These are phyloP conservation scores for Saccharomyces hybrid DNA, from an alignment of 1,139 yeast genomes.

Conservation along the genomic window DNA sequence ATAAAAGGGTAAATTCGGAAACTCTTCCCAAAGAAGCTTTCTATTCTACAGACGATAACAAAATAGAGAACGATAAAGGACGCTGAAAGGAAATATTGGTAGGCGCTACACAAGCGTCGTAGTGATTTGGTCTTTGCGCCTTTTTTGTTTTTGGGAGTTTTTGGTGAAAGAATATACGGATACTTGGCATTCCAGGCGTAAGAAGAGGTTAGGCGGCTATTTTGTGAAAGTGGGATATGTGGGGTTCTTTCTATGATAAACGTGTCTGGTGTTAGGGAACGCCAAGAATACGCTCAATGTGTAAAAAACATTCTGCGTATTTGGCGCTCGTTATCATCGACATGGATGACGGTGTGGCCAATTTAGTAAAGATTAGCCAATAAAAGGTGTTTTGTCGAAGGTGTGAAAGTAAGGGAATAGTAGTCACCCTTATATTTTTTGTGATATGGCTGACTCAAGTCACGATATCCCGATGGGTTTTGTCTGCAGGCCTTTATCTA, in stretches of 20 bases:
- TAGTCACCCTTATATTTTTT: not conserved
- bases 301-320: not conserved
- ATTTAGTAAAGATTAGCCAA: not conserved
- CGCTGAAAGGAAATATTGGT: too few relatives aligned
- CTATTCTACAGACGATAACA: not conserved
- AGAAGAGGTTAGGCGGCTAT: not conserved
- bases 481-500: not conserved
- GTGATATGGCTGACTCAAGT: not conserved
- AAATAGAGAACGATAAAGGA: too few relatives aligned
- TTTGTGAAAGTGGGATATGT: not conserved
- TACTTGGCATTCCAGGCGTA: too few relatives aligned
- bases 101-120: too few relatives aligned
- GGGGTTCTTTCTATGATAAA: not conserved
- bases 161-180: not conserved
- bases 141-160: not conserved
- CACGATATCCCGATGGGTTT: not conserved
- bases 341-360: not conserved
- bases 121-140: not conserved
- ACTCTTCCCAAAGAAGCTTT: not conserved
- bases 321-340: not conserved
- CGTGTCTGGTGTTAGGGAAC: not conserved
- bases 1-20: not conserved
- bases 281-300: not conserved
- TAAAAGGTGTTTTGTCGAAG: not conserved
- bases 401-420: not conserved